These are phyloP conservation scores for Globisporangium camurandrum DNA, from an alignment of 352 stramenopile genomes.

Conservation along the genomic window DNA sequence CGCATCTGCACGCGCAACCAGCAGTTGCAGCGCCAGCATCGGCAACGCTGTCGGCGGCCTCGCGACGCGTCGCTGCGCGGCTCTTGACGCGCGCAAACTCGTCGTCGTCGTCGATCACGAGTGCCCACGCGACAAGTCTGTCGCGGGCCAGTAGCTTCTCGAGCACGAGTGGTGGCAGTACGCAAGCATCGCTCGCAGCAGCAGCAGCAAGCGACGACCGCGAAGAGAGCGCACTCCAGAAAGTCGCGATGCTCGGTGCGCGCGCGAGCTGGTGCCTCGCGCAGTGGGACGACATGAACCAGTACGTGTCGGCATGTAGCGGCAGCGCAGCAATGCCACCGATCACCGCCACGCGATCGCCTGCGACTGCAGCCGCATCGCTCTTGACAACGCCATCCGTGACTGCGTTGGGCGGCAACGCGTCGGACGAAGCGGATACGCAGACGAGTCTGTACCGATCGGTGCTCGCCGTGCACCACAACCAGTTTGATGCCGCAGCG, in stretches of 20 bases:
- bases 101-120: slow-evolving; percentile 9
- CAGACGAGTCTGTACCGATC: slow-evolving; percentile 69
- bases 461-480: slow-evolving; percentile 92
- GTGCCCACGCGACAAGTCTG: slow-evolving; percentile 6
- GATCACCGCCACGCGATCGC: not conserved
- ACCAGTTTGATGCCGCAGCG: slow-evolving; percentile 89
- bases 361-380: not conserved
- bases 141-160: slow-evolving; percentile 27
- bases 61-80: slow-evolving; percentile 5
- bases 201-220: slow-evolving; percentile 24
- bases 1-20: slow-evolving; percentile 20
- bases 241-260: slow-evolving; percentile 73
- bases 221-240: slow-evolving; percentile 41
- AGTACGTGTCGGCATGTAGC: slow-evolving; percentile 65
- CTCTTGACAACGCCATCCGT: not conserved
- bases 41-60: not conserved
- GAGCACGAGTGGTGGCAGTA: slow-evolving; percentile 9
- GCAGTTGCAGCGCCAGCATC: not conserved
- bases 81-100: slow-evolving; percentile 6
- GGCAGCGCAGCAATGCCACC: slow-evolving; percentile 1
- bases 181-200: not conserved
- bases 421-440: slow-evolving; percentile 17
- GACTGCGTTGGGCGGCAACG: slow-evolving; percentile 8
- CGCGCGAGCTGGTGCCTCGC: slow-evolving; percentile 81
- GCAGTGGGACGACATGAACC: slow-evolving; percentile 78